Evolutionary conservation across 345 rosid genomes (phyloP).

Genomic region (Kernera saxatilis): DNA sequence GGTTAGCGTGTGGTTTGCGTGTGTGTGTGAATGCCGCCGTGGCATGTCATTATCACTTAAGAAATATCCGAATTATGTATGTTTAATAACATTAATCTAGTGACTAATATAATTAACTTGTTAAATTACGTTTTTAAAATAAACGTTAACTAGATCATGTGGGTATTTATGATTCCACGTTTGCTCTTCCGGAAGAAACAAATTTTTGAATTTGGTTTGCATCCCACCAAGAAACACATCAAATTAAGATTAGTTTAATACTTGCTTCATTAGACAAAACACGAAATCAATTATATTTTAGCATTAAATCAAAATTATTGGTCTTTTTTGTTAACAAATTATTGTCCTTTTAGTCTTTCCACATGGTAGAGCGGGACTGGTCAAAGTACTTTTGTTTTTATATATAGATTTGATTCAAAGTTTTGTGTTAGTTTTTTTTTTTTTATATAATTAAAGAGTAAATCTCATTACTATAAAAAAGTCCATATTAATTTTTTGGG

Average conservation of each 20-base stretch:
- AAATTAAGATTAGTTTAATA: conserved; percentile 23
- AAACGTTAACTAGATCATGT: conserved; percentile 14
- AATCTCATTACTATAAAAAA: too few relatives aligned
- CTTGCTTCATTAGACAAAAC: conserved; percentile 31
- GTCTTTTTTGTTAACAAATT: background rate
- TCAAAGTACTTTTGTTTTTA: conserved; percentile 8
- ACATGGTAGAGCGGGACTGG: conserved; percentile 11
- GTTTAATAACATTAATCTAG: background rate
- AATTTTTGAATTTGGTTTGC: conserved; percentile 16
- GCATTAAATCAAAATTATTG: background rate
- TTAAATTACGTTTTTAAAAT: background rate
- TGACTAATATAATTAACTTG: conserved; percentile 17
- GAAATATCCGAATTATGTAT: background rate
- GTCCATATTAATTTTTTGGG: too few relatives aligned
- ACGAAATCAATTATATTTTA: background rate
- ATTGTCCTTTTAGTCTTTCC: conserved; percentile 11
- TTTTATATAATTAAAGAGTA: too few relatives aligned
- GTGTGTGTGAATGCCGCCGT: conserved; percentile 30
- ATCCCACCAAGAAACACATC: conserved; percentile 33
- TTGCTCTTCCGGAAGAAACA: conserved; percentile 21
- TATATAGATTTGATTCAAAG: conserved; percentile 9
- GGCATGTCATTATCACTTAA: conserved; percentile 21
- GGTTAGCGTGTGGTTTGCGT: conserved; percentile 25
- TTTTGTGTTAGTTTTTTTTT: conserved; percentile 8
- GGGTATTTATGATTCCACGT: conserved; percentile 28